Conservation (phyloP, 805 yeast species). For the Saccharomycopsis babjevae region DNA sequence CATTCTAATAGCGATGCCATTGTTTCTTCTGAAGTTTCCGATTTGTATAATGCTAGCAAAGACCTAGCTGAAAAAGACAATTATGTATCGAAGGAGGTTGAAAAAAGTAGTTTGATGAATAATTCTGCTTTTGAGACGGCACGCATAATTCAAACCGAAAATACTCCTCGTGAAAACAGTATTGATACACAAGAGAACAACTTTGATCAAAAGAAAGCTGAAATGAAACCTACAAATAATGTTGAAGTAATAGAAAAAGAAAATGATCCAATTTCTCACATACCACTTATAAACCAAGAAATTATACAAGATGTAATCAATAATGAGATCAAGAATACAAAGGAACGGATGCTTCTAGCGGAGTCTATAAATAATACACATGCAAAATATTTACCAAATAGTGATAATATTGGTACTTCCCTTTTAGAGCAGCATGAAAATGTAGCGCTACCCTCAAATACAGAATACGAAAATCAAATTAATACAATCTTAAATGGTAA, state of each 20-base stretch:
- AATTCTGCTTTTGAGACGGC: background rate
- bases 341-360: background rate
- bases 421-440: background rate
- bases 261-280: background rate
- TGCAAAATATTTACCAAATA: background rate
- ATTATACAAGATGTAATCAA: background rate
- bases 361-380: background rate
- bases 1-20: no score
- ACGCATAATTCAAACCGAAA: no score
- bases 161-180: background rate
- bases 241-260: background rate
- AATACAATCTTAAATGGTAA: background rate
- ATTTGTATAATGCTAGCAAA: no score
- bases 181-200: background rate
- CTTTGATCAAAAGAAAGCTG: background rate
- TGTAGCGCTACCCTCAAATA: background rate
- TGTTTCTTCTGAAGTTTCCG: no score
- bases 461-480: background rate
- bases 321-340: background rate
- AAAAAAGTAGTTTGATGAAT: background rate
- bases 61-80: no score
- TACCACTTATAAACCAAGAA: background rate
- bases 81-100: background rate
- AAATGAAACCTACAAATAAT: background rate
- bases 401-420: background rate